Base-by-base conservation (phyloP, 257 asterid species). In the Rauvolfia tetraphylla region DNA sequence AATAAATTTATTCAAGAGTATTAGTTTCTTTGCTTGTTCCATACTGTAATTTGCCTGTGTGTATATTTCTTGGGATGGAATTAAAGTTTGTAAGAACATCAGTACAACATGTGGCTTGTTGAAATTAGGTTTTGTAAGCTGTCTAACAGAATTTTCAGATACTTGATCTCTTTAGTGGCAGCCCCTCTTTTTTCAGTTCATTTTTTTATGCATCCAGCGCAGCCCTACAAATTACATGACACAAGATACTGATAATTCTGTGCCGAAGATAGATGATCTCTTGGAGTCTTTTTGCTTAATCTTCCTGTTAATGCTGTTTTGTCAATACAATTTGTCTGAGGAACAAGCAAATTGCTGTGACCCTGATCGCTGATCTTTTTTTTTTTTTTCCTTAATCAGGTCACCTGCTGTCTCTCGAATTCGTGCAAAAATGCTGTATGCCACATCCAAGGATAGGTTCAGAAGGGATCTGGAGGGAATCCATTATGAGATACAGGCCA, bases 401-500 rank as follows among this genome's bases (percentile, higher is more conserved):
- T 81, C 83, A 51, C 88, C 88, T 17, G 49, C 84, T 9, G 84
- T 76, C 67, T 79, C 88, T 38, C 77, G 82, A 41, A 84, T 84
- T 46, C 85, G 88, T 29, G 69, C 88, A 34, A 84, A 81, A 78
- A 84, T 84, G 82, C 80, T 84, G 51, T 84, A 84, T 23, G 88
- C 88, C 44, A 84, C 85, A 42, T 79, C 88, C 46, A 84, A 79
- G 71, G 84, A 81, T 34, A 82, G 82, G 78, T 77, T 84, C 72
- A 71, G 88, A 72, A 81, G 85, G 68, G 88, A 79, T 76, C 81
- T 81, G 67, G 62, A 82, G 3, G 88, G 85, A 27, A 77, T 84
- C 53, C 84, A 81, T 62, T 81, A 81, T 27, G 88, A 84, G 67
- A 82, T 84, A 70, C 88, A 84, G 76, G 88, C 85, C 33, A 84